A percentile compares a stretch with the other conserved stretches of the same genome.
phyloP scores from a whole-genome alignment of 2,329 filamentous ascomycete species.

The Saccharata proteae region DNA sequence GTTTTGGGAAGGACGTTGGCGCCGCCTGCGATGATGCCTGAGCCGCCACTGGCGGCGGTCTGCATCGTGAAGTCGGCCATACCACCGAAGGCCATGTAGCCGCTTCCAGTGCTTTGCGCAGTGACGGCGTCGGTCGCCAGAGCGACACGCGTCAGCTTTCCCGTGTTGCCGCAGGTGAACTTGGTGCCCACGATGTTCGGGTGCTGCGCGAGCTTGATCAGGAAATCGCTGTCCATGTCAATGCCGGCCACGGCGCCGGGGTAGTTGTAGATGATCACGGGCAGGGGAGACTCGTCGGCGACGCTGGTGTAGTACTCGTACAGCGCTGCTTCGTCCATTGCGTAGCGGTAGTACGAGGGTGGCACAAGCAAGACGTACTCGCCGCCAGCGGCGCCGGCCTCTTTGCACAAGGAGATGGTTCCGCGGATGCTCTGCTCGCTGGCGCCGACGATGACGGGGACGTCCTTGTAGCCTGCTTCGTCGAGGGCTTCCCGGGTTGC shows the following conservation, averaged over 20 bases:
- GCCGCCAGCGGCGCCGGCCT: slow-evolving; percentile 56
- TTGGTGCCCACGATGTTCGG: slow-evolving; percentile 81
- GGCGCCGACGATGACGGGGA: slow-evolving; percentile 74
- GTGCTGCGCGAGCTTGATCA: slow-evolving; percentile 68
- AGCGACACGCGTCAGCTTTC: slow-evolving; percentile 76
- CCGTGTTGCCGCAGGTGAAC: slow-evolving; percentile 85
- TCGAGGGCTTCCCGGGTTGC: slow-evolving; percentile 74
- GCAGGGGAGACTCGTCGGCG: slow-evolving; percentile 62
- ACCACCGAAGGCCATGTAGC: slow-evolving; percentile 76
- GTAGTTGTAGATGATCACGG: slow-evolving; percentile 85
- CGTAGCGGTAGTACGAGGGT: slow-evolving; percentile 70
- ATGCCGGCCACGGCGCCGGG: slow-evolving; percentile 76
- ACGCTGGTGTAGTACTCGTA: slow-evolving; percentile 63
- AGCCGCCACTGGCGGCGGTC: slow-evolving; percentile 65
- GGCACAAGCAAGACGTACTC: slow-evolving; percentile 72
- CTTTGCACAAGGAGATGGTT: slow-evolving; percentile 62
- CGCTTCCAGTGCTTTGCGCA: slow-evolving; percentile 34
- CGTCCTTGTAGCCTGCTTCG: slow-evolving; percentile 60
- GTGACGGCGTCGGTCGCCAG: slow-evolving; percentile 60
- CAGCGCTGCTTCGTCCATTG: slow-evolving; percentile 62
- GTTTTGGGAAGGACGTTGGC: slow-evolving; percentile 79
- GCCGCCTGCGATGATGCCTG: slow-evolving; percentile 73
- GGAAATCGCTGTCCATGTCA: slow-evolving; percentile 79
- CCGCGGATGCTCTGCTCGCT: slow-evolving; percentile 71
- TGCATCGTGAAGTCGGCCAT: slow-evolving; percentile 82